Evolutionary conservation across 495 filamentous ascomycete genomes (phyloP), one percentile per base, ranked within the genome.

Genomic region (Aspergillus leporis): DNA sequence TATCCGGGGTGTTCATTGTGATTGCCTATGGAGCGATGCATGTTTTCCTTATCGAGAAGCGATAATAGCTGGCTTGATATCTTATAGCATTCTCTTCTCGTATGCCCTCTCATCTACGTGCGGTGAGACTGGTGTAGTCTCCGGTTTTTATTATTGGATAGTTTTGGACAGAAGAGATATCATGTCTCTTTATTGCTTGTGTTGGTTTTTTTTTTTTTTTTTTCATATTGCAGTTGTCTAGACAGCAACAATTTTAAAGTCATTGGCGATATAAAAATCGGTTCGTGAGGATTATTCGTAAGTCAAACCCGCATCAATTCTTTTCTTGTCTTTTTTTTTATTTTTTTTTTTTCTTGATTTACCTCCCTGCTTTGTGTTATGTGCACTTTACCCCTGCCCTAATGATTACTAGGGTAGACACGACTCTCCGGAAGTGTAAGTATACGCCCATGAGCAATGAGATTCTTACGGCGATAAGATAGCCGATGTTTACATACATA

Each of bases 21-120:
- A 81, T 97, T 64, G 92, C 93, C 19, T 98, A 98, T 73, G 78
- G 69, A 18, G 92, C 93, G 30, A 95, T 98, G 92, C 95, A 98
- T 79, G 69, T 97, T 52, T 72, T 98, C 61, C 83, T 98, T 41
- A 87, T 98, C 14, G 94, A 98, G 85, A 93, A 87, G 80, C 79
- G 94, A 67, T 96, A 78, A 74, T 56, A 30, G 43, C 25, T 43
- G 2, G 40, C 3, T 21, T 43, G 40, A 9, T 8, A 14, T 4
- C 14, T n/a, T 47, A 34, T 51, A 30, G 30, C 56, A 18, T 50
- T 62, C 48, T 51, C n/a, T 12, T 18, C 32, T 25, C 2, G 2
- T 19, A 12, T 18, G 36, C 18, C 3, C 48, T 49, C 55, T 43
- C 28, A 18, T 61, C 14, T 56, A 45, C 13, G n/a, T 49, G 25